Conservation (phyloP, 2,329 filamentous ascomycete genomes). For the Fusarium decemcellulare region DNA sequence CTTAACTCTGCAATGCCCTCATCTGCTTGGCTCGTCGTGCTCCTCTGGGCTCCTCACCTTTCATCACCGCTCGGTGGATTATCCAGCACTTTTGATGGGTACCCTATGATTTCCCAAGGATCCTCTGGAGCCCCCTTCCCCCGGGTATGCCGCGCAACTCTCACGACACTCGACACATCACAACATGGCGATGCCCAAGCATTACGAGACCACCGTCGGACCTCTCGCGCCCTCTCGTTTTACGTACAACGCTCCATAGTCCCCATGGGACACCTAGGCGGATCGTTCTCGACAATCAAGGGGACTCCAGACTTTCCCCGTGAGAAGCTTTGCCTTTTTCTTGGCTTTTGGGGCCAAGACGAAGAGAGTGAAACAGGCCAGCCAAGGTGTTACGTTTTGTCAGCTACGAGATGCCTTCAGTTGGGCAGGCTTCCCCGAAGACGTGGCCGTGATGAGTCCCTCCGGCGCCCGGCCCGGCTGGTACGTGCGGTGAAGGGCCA, state of each 20-base stretch:
- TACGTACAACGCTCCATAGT: conserved; percentile 44
- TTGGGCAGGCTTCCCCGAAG: background rate
- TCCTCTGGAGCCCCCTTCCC: conserved; percentile 5
- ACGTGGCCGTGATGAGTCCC: conserved; percentile 15
- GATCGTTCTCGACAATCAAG: conserved; percentile 17
- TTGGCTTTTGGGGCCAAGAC: conserved; percentile 9
- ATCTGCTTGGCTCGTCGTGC: background rate
- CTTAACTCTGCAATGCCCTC: background rate
- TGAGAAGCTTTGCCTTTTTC: conserved; percentile 11
- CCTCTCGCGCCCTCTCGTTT: conserved; percentile 17
- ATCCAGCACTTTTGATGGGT: background rate
- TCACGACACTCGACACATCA: background rate
- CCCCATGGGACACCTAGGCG: conserved; percentile 42
- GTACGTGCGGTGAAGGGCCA: conserved; percentile 26
- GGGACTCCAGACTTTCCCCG: conserved; percentile 41
- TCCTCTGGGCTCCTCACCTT: conserved; percentile 1
- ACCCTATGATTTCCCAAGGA: conserved; percentile 4
- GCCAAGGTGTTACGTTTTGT: conserved; percentile 3
- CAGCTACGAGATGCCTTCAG: background rate
- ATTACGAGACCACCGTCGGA: conserved; percentile 16
- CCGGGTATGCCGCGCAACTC: background rate
- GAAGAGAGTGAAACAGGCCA: background rate
- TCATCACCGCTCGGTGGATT: conserved; percentile 2
- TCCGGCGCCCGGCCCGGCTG: conserved; percentile 18
- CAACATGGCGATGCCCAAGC: background rate